Percentiles rank a stretch among this genome's conserved stretches.
Conservation (phyloP, 208 protist species). For the Trypanosoma congolense region DNA sequence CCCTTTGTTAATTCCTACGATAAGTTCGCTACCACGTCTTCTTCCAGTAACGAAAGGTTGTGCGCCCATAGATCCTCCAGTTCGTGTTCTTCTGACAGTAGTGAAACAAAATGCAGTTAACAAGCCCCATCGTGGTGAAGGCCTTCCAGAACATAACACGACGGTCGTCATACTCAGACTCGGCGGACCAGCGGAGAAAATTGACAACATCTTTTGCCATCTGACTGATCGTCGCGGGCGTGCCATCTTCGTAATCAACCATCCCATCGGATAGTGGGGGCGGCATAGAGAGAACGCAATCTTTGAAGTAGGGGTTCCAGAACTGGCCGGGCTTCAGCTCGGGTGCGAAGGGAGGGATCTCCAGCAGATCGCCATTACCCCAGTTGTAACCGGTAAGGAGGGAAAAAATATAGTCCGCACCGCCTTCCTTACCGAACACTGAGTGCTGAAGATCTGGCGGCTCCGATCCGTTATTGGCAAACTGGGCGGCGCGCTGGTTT, state of each 20-base stretch:
- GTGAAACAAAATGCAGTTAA: conserved; percentile 82
- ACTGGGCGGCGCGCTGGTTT: conserved; percentile 96
- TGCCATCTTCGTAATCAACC: conserved; percentile 98
- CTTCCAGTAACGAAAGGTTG: conserved; percentile 89
- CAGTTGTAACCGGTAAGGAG: conserved; percentile 97
- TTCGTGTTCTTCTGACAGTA: conserved; percentile 86
- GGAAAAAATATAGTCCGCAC: conserved; percentile 97
- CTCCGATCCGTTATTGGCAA: conserved; percentile 95
- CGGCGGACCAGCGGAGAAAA: conserved; percentile 90
- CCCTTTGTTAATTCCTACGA: not conserved
- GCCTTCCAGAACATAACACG: conserved; percentile 85
- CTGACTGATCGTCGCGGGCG: conserved; percentile 93
- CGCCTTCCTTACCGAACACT: conserved; percentile 92
- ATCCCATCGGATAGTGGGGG: conserved; percentile 92
- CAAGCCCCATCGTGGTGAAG: conserved; percentile 67
- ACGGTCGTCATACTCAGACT: conserved; percentile 86
- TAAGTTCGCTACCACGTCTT: conserved; percentile 62
- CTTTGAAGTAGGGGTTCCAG: conserved; percentile 98
- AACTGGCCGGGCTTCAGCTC: conserved; percentile 88
- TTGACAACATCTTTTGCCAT: conserved; percentile 97
- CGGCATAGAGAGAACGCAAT: conserved; percentile 96
- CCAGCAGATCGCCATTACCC: conserved; percentile 89
- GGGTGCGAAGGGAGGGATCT: conserved; percentile 77
- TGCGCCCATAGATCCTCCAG: conserved; percentile 86
- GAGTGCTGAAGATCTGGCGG: conserved; percentile 97